Evolutionary conservation across 495 filamentous ascomycete genomes (phyloP), one percentile per base, ranked within the genome.

Genomic region (Penicillium nucicola): DNA sequence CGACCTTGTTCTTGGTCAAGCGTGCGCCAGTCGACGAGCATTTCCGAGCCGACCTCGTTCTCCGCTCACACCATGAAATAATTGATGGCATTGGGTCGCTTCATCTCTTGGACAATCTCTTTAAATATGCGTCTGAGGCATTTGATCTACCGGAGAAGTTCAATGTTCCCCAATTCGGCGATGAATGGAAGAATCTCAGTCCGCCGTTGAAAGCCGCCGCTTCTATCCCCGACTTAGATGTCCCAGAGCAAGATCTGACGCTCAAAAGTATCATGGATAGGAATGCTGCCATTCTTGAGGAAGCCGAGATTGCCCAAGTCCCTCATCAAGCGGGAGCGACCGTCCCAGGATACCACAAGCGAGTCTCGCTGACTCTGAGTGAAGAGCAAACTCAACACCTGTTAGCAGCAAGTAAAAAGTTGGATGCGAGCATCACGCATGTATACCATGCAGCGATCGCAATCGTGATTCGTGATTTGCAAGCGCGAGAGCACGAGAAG

Each of bases 51-150:
- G 69, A 72, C 31, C 28, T 79, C 31, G 66, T 80, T 10, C 58
- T 79, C 14, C 67, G 75, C 4, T 68, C 63, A 11, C 72, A 66
- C 6, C 75, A 78, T 57, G 69, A 76, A 53, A 60, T 78, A 2
- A 73, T 77, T 13, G 77, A 80, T 46, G 76, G 76, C 11, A 65
- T 76, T 42, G 74, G 77, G n/a, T 66, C 69, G 10, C 59, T 78
- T 1, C 58, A 61, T n/a, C 56, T 79, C 23, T 55, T 62, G 39
- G 48, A 65, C 35, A 67, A 57, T 31, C 45, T 67, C 11, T 48
- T 67, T 8, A 28, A 36, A 9, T 45, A 52, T 20, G 61, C 58
- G 0, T 51, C 56, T 1, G 31, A 48, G 5, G 53, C 53, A 1
- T 49, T 53, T 7, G 53, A 52, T 7, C 22, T 55, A 1, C 42